A percentile compares a stretch with the other conserved stretches of the same genome.
These are phyloP conservation scores for Auxenochlorella pyrenoidosa DNA, from an alignment of 139 green algal genomes.

Conservation along the genomic window DNA sequence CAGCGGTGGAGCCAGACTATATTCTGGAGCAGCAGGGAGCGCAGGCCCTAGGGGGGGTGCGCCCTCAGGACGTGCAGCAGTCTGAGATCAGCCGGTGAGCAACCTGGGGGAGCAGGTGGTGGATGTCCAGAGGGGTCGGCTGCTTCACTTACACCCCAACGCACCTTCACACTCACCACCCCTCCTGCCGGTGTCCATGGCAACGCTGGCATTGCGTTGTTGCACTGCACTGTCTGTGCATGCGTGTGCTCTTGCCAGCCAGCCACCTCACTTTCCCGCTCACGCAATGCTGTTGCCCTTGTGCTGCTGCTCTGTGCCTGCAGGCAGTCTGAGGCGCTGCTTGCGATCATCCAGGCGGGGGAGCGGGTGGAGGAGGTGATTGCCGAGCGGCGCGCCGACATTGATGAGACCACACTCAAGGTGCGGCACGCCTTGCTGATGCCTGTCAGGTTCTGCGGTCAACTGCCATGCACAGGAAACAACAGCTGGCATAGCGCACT, in stretches of 20 bases:
- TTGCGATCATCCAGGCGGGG: slow-evolving; percentile 35
- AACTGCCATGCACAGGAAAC: too few relatives aligned
- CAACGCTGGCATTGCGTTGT: neutral
- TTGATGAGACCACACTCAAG: slow-evolving; percentile 23
- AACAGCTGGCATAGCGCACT: too few relatives aligned
- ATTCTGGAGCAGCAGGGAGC: neutral
- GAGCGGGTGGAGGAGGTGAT: slow-evolving; percentile 32
- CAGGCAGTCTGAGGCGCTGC: slow-evolving; percentile 24
- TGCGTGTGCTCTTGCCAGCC: neutral
- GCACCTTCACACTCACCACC: neutral
- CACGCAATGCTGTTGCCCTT: too few relatives aligned
- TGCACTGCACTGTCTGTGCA: neutral
- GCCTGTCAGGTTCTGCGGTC: too few relatives aligned
- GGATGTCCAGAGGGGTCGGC: too few relatives aligned
- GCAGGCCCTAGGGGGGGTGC: neutral
- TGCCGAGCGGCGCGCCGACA: neutral
- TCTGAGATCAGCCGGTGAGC: neutral
- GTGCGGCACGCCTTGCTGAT: neutral
- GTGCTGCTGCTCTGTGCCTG: neutral
- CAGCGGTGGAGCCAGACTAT: neutral
- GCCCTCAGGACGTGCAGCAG: neutral
- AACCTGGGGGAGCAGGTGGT: neutral
- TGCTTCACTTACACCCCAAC: too few relatives aligned
- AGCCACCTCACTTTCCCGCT: too few relatives aligned
- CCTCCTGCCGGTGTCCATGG: neutral